These are phyloP conservation scores for Eucalyptus marginata DNA, from an alignment of 345 rosid species.

Conservation along the genomic window DNA sequence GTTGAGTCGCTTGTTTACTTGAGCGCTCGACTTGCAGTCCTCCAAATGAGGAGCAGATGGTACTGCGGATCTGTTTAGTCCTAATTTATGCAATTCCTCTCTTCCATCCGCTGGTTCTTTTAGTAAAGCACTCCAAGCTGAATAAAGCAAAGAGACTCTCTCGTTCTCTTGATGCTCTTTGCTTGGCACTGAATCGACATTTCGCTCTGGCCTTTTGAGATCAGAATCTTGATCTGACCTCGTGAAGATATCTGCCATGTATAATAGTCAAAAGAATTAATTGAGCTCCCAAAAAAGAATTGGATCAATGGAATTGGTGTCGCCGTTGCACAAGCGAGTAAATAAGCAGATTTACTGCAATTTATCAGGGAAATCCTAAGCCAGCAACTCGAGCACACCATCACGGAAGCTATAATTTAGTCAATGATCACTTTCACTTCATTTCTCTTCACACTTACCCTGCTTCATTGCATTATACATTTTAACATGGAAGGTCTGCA, in stretches of 20 bases:
- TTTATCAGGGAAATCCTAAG: neutral
- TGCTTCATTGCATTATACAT: neutral
- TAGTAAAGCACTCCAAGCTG: conserved; percentile 62
- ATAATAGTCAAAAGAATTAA: neutral
- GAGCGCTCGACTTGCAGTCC: conserved; percentile 35
- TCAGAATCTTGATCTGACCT: conserved; percentile 14
- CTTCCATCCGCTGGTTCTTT: conserved; percentile 13
- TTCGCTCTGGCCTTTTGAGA: conserved; percentile 8
- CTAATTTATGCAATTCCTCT: conserved; percentile 10
- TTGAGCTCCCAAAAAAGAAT: neutral
- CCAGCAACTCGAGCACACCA: neutral
- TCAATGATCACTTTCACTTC: neutral
- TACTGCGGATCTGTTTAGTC: conserved; percentile 17
- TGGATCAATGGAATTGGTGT: neutral
- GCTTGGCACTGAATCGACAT: neutral
- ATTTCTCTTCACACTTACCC: neutral
- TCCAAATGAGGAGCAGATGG: conserved; percentile 80
- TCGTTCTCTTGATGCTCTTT: conserved; percentile 10
- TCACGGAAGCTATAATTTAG: neutral
- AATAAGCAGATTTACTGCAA: neutral
- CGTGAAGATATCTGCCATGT: neutral
- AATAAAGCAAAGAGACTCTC: conserved; percentile 30
- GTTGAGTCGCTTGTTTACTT: conserved; percentile 30
- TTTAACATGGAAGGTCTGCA: neutral
- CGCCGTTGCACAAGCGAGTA: neutral